Evolutionary conservation across 495 filamentous ascomycete genomes (phyloP), one percentile per base, ranked within the genome.

Genomic region (Polyplosphaeria fusca): DNA sequence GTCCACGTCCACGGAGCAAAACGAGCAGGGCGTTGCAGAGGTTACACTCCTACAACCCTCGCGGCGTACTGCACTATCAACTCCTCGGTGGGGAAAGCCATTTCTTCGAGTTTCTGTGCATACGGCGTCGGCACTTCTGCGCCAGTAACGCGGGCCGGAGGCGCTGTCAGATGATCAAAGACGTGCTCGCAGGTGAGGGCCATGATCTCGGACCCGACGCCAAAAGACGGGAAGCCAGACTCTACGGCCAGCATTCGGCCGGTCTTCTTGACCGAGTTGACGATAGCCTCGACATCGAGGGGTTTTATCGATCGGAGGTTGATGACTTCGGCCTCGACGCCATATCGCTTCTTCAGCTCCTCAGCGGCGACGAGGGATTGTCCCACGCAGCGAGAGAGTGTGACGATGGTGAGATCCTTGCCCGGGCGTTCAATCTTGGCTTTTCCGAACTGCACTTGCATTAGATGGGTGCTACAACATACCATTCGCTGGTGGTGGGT

Each of bases 251-350:
- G 83, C 55, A 98, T 80, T 67, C 85, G 86, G 68, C 87, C 87
- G 20, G 93, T 98, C 86, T 98, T 98, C 86, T 96, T 96, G 68
- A 97, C 86, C 13, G 90, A 95, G 73, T 92, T 89, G 69, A 95
- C 80, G 70, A 98, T 96, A 50, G 86, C 80, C 74, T 96, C 91
- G 37, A 98, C 84, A 70, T 98, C 93, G 48, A 98, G 79, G 30
- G 93, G 93, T 81, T 96, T 98, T 74, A 98, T 73, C 56, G 90
- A 95, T 61, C 93, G 89, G 47, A 98, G 84, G 79, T 98, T 98
- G 82, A 98, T 88, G 51, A 98, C 94, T 76, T 98, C 93, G 49
- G 81, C 86, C 52, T 97, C 94, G 40, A 98, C 83, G 58, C 93
- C 93, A 74, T 96, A 96, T 72, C 93, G 93, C 75, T 89, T 83